phyloP scores from a whole-genome alignment of 2,329 filamentous ascomycete genomes.

The Penicillium verrucosum region DNA sequence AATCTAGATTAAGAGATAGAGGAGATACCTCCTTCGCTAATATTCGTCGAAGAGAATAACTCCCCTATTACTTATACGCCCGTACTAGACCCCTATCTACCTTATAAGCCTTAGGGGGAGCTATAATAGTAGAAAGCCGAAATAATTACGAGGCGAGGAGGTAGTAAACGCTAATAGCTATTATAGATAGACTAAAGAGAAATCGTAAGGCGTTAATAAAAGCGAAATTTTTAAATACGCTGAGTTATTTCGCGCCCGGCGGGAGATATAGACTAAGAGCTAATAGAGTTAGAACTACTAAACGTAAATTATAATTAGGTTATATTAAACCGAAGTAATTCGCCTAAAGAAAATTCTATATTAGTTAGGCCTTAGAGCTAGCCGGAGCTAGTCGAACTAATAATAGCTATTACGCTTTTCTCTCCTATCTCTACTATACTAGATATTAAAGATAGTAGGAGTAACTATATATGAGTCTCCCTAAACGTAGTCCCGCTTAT shows the following conservation, averaged over 20 bases:
- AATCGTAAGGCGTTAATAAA: constrained; percentile 4
- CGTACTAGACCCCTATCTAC: too few relatives aligned
- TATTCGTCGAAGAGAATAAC: too few relatives aligned
- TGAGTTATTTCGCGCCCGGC: not conserved
- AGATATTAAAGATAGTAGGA: constrained; percentile 9
- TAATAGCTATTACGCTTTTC: not conserved
- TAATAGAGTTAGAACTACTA: not conserved
- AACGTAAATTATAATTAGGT: not conserved
- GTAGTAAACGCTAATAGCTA: not conserved
- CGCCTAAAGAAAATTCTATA: constrained; percentile 3
- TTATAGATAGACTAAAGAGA: not conserved
- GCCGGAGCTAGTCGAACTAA: not conserved
- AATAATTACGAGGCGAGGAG: too few relatives aligned
- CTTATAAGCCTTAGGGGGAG: too few relatives aligned
- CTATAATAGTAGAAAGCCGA: too few relatives aligned
- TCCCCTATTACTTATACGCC: too few relatives aligned
- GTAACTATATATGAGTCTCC: constrained; percentile 13
- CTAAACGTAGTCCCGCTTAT: not conserved
- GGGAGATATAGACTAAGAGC: constrained; percentile 5
- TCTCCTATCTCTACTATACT: not conserved
- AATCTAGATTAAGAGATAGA: not conserved
- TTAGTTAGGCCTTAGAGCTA: not conserved
- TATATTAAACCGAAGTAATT: constrained; percentile 9
- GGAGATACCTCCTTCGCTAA: not conserved
- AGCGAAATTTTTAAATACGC: constrained; percentile 6